phyloP scores from a whole-genome alignment of 306 rosid species.

The Begonia fuchsioides region DNA sequence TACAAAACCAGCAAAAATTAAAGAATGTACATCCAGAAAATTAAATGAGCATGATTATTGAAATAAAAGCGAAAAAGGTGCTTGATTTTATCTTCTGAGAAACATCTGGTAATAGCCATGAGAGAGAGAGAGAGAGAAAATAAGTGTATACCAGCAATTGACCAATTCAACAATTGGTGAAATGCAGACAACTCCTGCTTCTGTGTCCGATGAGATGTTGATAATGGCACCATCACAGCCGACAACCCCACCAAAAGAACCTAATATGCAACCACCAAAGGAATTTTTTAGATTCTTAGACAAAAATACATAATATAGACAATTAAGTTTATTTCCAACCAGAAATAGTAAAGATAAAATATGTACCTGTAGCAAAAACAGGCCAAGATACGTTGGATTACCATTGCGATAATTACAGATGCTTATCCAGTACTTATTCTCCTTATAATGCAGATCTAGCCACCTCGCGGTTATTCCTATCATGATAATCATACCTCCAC shows the following conservation, averaged over 20 bases:
- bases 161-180: constrained; percentile 70
- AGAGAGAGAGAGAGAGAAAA: constrained; percentile 8
- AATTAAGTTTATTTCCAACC: no score
- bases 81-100: not conserved
- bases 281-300: not conserved
- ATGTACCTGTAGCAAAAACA: constrained; percentile 63
- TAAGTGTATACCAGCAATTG: constrained; percentile 47
- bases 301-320: not conserved
- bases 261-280: constrained; percentile 18
- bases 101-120: no score
- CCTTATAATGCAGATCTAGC: constrained; percentile 44
- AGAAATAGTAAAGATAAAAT: constrained; percentile 4
- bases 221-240: constrained; percentile 61
- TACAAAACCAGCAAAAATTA: not conserved
- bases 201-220: constrained; percentile 69
- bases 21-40: not conserved
- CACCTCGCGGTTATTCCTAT: constrained; percentile 58
- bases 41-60: not conserved
- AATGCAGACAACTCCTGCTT: constrained; percentile 50
- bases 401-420: constrained; percentile 35
- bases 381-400: constrained; percentile 35
- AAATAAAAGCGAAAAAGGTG: not conserved
- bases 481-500: constrained; percentile 63
- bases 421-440: constrained; percentile 51
- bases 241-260: constrained; percentile 67